These are phyloP conservation scores for Tylopilus sp. DNA, from an alignment of 768 basidiomycete species.

Conservation along the genomic window DNA sequence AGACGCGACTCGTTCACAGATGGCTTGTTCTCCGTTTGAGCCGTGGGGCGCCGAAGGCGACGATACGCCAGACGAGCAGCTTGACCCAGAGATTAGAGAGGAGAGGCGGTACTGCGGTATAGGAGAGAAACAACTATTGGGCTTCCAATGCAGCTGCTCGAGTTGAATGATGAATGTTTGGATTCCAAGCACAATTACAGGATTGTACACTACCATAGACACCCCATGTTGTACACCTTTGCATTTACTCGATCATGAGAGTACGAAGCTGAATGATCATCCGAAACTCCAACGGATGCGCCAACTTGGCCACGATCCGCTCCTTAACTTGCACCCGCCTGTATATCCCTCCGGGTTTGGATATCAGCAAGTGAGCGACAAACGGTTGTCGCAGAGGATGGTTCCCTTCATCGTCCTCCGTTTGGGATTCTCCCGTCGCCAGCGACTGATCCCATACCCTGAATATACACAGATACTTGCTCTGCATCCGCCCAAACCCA, in stretches of 20 bases:
- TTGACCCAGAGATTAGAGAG: slow-evolving; percentile 49
- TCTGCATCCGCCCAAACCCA: slow-evolving; percentile 13
- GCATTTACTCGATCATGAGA: slow-evolving; percentile 7
- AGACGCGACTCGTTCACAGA: slow-evolving; percentile 41
- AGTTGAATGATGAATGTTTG: slow-evolving; percentile 44
- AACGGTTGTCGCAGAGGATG: slow-evolving; percentile 21
- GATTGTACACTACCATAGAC: background rate
- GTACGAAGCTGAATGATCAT: slow-evolving; percentile 16
- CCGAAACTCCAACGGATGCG: slow-evolving; percentile 10
- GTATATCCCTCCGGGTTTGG: slow-evolving; percentile 16
- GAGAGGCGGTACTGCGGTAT: slow-evolving; percentile 76
- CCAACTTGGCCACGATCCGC: slow-evolving; percentile 21
- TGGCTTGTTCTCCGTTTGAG: slow-evolving; percentile 85
- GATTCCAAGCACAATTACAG: background rate
- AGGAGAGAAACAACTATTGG: slow-evolving; percentile 72
- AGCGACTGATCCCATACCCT: slow-evolving; percentile 22
- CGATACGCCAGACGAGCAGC: slow-evolving; percentile 38
- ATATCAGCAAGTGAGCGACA: slow-evolving; percentile 17
- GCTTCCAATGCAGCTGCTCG: slow-evolving; percentile 93
- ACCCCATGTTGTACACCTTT: background rate
- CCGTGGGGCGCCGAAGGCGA: slow-evolving; percentile 79
- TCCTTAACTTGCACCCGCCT: slow-evolving; percentile 16
- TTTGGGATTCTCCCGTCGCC: slow-evolving; percentile 2
- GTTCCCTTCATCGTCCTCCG: slow-evolving; percentile 3
- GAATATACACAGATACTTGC: slow-evolving; percentile 16